phyloP scores from a whole-genome alignment of 495 filamentous ascomycete species.

The Penicillium atrosanguineum region DNA sequence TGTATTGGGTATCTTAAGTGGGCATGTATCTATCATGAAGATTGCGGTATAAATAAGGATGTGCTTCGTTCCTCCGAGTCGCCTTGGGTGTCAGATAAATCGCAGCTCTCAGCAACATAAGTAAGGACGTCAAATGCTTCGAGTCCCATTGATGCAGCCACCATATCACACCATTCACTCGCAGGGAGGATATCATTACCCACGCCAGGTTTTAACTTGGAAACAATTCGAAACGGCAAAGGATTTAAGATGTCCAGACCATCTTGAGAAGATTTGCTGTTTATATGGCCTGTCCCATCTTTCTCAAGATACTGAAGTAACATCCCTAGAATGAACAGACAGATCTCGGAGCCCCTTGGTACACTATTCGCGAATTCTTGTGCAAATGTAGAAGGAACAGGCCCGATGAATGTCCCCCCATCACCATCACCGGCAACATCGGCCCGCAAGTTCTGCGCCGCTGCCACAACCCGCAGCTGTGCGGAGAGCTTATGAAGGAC shows the following conservation, averaged over 20 bases:
- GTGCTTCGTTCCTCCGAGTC: background rate
- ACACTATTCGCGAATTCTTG: constrained; percentile 24
- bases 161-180: constrained; percentile 22
- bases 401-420: constrained; percentile 14
- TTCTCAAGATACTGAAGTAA: constrained; percentile 13
- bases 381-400: constrained; percentile 19
- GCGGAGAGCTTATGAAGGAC: constrained; percentile 7
- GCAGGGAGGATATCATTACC: constrained; percentile 1
- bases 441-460: constrained; percentile 7
- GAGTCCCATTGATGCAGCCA: constrained; percentile 25
- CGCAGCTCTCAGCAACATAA: background rate
- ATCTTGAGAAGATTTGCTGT: background rate
- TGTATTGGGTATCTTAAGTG: background rate
- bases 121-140: constrained; percentile 20
- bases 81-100: background rate
- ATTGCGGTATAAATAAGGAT: background rate
- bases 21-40: background rate
- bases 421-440: background rate
- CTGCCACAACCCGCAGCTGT: constrained; percentile 13
- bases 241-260: background rate
- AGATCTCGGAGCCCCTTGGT: constrained; percentile 15
- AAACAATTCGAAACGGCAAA: constrained; percentile 19
- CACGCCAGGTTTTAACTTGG: constrained; percentile 4
- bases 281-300: background rate
- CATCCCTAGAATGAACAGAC: constrained; percentile 15